phyloP scores from a whole-genome alignment of 2,329 filamentous ascomycete genomes.

The Aspergillus carbonarius region DNA sequence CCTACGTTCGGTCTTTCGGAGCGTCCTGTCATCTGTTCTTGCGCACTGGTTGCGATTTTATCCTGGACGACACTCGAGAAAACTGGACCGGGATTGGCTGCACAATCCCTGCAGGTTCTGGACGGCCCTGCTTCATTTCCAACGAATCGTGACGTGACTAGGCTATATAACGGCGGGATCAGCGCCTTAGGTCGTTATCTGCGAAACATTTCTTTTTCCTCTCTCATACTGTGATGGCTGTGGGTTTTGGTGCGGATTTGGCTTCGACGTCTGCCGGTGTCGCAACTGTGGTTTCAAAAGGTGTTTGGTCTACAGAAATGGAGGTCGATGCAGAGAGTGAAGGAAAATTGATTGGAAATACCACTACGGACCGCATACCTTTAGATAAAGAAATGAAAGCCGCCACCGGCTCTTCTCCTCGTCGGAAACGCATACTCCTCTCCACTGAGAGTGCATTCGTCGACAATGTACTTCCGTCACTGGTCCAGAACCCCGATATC shows the following conservation, averaged over 20 bases:
- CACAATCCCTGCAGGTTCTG: background rate
- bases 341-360: constrained; percentile 17
- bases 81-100: background rate
- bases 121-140: background rate
- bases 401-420: constrained; percentile 1
- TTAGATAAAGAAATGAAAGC: constrained; percentile 4
- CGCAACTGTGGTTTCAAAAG: constrained; percentile 15
- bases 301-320: constrained; percentile 23
- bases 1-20: background rate
- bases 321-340: constrained; percentile 25
- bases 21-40: background rate
- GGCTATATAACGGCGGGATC: background rate
- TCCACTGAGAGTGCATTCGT: constrained; percentile 42
- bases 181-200: background rate
- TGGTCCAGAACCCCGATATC: constrained; percentile 39
- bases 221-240: constrained; percentile 10
- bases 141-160: background rate
- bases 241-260: constrained; percentile 7
- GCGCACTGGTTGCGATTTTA: constrained; percentile 9
- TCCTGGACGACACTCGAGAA: background rate
- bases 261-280: constrained; percentile 5
- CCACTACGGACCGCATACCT: constrained; percentile 2
- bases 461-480: constrained; percentile 38
- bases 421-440: constrained; percentile 22
- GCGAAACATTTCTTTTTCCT: background rate